A percentile compares a stretch with the other conserved stretches of the same genome.
Conservation (phyloP, 225 moss, liverwort and hornwort species). For the Asterella californica region DNA sequence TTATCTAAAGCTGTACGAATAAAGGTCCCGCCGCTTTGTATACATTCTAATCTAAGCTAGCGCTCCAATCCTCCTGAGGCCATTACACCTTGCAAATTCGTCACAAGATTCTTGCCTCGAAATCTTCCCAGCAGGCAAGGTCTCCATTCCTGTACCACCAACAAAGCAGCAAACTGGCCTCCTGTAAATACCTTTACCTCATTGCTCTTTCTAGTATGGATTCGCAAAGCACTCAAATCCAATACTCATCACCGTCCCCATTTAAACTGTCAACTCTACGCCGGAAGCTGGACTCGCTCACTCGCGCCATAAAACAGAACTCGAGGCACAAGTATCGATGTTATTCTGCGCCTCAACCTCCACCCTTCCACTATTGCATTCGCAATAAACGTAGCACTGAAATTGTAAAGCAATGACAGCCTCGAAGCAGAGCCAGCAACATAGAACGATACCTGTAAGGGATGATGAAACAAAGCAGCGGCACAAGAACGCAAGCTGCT, state of each 20-base stretch:
- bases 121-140: slow-evolving; percentile 11
- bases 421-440: not conserved
- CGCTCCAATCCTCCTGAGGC: not conserved
- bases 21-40: not conserved
- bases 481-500: not conserved
- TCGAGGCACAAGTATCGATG: not conserved
- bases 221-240: slow-evolving; percentile 3
- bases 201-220: not conserved
- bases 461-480: not conserved
- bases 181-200: not conserved
- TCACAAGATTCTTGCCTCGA: slow-evolving; percentile 19
- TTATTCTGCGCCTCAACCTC: not conserved
- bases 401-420: not conserved
- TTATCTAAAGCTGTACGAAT: not conserved
- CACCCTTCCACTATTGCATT: not conserved
- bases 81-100: slow-evolving; percentile 7
- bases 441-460: not conserved
- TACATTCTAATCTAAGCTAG: slow-evolving; percentile 4
- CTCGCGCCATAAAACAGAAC: not conserved
- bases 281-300: not conserved
- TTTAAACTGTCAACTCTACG: not conserved
- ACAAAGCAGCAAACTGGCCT: not conserved
- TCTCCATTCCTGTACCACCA: slow-evolving; percentile 16
- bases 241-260: not conserved
- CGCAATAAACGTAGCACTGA: not conserved